phyloP scores from a whole-genome alignment of 2,329 filamentous ascomycete genomes.

The Albophoma yamanashiensis region DNA sequence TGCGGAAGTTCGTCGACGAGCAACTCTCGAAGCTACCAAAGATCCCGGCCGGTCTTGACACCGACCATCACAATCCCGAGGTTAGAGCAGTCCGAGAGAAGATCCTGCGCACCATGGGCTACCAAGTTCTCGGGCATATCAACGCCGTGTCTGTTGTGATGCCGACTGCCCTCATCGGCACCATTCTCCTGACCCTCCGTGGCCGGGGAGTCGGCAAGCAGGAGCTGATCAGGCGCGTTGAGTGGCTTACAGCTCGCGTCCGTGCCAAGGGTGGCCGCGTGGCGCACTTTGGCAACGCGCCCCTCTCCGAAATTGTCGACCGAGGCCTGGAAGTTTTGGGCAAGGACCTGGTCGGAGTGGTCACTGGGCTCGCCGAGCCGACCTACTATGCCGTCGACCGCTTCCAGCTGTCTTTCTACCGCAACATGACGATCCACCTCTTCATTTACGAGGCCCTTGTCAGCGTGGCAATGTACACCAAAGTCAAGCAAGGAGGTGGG shows the following conservation, averaged over 20 bases:
- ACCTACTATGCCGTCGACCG: slow-evolving; percentile 93
- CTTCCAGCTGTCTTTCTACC: slow-evolving; percentile 96
- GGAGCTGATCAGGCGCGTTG: slow-evolving; percentile 75
- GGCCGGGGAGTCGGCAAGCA: slow-evolving; percentile 83
- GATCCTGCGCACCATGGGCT: slow-evolving; percentile 76
- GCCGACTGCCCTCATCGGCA: slow-evolving; percentile 93
- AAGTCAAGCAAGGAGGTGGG: slow-evolving; percentile 84
- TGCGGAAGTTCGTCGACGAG: slow-evolving; percentile 69
- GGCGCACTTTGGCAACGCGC: slow-evolving; percentile 78
- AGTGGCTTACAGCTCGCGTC: slow-evolving; percentile 80
- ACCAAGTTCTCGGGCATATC: slow-evolving; percentile 87
- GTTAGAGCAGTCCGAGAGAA: slow-evolving; percentile 52
- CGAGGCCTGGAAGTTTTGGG: slow-evolving; percentile 87
- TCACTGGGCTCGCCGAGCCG: slow-evolving; percentile 73
- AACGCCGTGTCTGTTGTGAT: slow-evolving; percentile 95
- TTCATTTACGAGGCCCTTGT: slow-evolving; percentile 92
- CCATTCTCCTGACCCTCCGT: slow-evolving; percentile 79
- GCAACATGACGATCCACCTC: slow-evolving; percentile 98
- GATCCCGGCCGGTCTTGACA: slow-evolving; percentile 29
- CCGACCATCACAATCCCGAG: slow-evolving; percentile 35
- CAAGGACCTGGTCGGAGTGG: slow-evolving; percentile 71
- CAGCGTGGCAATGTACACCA: slow-evolving; percentile 80
- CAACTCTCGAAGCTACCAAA: slow-evolving; percentile 50
- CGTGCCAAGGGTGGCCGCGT: slow-evolving; percentile 81
- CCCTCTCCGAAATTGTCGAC: slow-evolving; percentile 74